Conservation (phyloP, 1,284 basidiomycete species). For the Volvariella surrecta region DNA sequence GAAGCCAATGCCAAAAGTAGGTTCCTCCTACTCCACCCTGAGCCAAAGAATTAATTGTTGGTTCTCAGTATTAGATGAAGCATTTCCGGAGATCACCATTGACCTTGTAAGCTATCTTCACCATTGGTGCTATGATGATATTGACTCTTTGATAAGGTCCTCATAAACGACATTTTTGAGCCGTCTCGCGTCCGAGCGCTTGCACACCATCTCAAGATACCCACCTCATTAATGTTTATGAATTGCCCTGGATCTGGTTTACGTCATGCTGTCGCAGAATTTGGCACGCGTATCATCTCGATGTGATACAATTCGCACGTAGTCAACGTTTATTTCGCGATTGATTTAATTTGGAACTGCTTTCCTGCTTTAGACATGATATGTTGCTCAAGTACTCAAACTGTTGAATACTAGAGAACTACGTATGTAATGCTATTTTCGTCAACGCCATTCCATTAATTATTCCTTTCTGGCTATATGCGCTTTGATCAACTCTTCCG, state of each 20-base stretch:
- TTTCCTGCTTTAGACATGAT: no score
- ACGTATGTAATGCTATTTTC: no score
- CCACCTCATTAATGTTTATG: conserved; percentile 46
- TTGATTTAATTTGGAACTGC: no score
- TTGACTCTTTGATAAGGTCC: conserved; percentile 26
- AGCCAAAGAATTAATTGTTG: conserved; percentile 4
- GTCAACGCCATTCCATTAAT: no score
- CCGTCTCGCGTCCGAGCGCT: conserved; percentile 35
- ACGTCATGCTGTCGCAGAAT: conserved; percentile 31
- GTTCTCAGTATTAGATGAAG: conserved; percentile 44
- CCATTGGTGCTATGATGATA: not conserved
- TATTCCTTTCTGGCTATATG: no score
- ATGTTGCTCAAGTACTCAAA: no score
- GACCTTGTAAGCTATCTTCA: conserved; percentile 34
- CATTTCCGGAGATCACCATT: conserved; percentile 52
- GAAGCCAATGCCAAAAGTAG: conserved; percentile 55
- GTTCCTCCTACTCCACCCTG: conserved; percentile 11
- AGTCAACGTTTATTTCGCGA: no score
- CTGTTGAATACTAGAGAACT: no score
- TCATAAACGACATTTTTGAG: conserved; percentile 38
- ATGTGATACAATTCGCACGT: conserved; percentile 17
- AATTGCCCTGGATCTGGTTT: conserved; percentile 37
- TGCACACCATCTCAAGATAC: conserved; percentile 33
- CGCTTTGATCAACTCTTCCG: no score
- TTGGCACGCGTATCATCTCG: conserved; percentile 41